Conservation (phyloP, 768 basidiomycete genomes). For the Lactifluus echinatus region DNA sequence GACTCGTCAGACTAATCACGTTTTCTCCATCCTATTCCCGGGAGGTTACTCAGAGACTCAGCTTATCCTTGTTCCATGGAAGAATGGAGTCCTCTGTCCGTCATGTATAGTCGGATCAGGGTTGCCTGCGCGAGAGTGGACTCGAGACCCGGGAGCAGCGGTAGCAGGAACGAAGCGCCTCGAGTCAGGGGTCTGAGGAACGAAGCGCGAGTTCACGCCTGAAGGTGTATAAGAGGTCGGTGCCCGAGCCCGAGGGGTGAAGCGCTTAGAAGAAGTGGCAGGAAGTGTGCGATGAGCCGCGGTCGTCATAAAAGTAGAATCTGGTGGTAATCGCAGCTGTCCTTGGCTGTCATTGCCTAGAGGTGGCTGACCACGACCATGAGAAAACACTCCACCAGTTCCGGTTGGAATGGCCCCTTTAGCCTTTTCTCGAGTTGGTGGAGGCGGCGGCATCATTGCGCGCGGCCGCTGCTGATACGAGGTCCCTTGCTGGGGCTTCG, state of each 20-base stretch:
- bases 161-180: constrained; percentile 17
- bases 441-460: constrained; percentile 27
- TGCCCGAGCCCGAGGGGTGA: constrained; percentile 13
- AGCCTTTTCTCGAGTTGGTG: constrained; percentile 17
- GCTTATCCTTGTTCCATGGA: constrained; percentile 29
- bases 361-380: not conserved
- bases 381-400: not conserved
- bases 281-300: not conserved
- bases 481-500: constrained; percentile 23
- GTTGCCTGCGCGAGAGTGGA: constrained; percentile 18
- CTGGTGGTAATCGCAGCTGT: not conserved
- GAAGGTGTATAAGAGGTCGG: constrained; percentile 7
- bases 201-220: constrained; percentile 1
- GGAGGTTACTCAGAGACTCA: not conserved
- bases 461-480: constrained; percentile 18
- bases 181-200: constrained; percentile 20
- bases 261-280: not conserved
- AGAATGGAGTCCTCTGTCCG: constrained; percentile 47
- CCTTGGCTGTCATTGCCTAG: not conserved
- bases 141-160: constrained; percentile 5
- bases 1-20: not conserved
- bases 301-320: not conserved
- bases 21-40: not conserved
- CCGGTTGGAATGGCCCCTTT: not conserved
- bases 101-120: not conserved